phyloP scores from a whole-genome alignment of 768 basidiomycete genomes.

The Tricholoma matsutake region DNA sequence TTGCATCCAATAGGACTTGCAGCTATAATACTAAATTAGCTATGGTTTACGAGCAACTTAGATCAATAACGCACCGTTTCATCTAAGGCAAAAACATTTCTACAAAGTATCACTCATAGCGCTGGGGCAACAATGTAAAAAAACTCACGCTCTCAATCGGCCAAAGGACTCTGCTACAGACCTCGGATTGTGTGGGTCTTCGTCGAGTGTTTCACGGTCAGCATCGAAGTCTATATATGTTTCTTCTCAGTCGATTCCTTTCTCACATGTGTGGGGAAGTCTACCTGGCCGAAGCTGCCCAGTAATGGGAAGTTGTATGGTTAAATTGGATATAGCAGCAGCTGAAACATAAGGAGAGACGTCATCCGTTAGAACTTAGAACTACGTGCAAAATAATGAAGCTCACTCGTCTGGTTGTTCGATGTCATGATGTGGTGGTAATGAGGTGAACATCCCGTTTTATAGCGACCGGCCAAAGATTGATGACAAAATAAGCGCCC shows the following conservation, averaged over 20 bases:
- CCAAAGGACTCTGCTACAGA: not conserved
- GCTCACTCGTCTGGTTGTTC: not conserved
- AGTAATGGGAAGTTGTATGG: not conserved
- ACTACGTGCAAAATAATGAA: not conserved
- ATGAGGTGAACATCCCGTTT: not conserved
- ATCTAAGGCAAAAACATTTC: not conserved
- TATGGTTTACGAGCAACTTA: not conserved
- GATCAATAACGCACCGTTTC: not conserved
- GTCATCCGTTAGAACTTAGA: not conserved
- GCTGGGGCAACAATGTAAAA: not conserved
- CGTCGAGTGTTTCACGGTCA: not conserved
- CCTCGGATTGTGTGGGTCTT: not conserved
- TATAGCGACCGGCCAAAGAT: no score
- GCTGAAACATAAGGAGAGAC: not conserved
- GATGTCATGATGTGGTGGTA: not conserved
- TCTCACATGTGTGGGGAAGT: not conserved
- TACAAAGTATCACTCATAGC: not conserved
- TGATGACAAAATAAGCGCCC: no score
- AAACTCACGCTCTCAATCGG: not conserved
- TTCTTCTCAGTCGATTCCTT: not conserved
- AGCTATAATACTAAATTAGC: conserved; percentile 6
- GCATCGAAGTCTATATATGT: not conserved
- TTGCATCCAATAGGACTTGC: conserved; percentile 8
- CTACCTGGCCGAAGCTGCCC: not conserved
- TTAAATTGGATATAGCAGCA: not conserved